These are phyloP conservation scores for Raddia guianensis DNA, from an alignment of 176 grass and related monocot species.

Conservation along the genomic window DNA sequence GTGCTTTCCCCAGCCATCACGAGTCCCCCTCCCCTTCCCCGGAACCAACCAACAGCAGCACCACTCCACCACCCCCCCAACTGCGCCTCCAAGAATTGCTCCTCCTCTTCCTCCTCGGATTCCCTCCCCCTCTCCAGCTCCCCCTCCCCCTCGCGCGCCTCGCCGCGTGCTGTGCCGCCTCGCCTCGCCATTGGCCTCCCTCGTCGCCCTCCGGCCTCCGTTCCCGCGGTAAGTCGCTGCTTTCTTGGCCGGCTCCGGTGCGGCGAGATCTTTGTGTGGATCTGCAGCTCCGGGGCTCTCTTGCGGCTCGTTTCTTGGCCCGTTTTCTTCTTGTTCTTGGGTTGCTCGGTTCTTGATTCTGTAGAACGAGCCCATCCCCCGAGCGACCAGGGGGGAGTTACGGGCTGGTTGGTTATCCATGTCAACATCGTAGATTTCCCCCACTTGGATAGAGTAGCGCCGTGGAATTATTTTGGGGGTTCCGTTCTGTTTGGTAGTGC, in stretches of 20 bases:
- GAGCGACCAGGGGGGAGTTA: slow-evolving; percentile 14
- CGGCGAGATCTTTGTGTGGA: slow-evolving; percentile 47
- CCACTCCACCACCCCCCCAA: slow-evolving; percentile 36
- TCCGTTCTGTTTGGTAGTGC: slow-evolving; percentile 37
- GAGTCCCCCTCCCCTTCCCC: slow-evolving; percentile 25
- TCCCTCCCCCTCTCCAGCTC: slow-evolving; percentile 22
- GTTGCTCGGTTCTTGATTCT: slow-evolving; percentile 25
- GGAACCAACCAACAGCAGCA: slow-evolving; percentile 37
- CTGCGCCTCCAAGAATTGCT: slow-evolving; percentile 36
- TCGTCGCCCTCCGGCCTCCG: neutral
- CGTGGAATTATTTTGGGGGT: slow-evolving; percentile 20
- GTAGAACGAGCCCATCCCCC: neutral
- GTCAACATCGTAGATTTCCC: slow-evolving; percentile 31
- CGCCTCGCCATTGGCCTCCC: slow-evolving; percentile 19
- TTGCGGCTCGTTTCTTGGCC: slow-evolving; percentile 17
- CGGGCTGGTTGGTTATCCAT: slow-evolving; percentile 15
- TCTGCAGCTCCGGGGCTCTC: slow-evolving; percentile 30
- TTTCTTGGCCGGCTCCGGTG: slow-evolving; percentile 30
- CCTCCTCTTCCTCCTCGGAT: slow-evolving; percentile 43
- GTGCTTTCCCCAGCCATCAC: slow-evolving; percentile 61
- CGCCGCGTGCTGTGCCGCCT: neutral
- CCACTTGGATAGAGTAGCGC: slow-evolving; percentile 9
- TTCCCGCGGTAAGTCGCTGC: slow-evolving; percentile 39
- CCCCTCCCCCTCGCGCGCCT: slow-evolving; percentile 11
- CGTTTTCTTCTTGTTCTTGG: neutral